Base-by-base conservation (phyloP, 148 eudicot genomes). In the Chenopodium quinoa region DNA sequence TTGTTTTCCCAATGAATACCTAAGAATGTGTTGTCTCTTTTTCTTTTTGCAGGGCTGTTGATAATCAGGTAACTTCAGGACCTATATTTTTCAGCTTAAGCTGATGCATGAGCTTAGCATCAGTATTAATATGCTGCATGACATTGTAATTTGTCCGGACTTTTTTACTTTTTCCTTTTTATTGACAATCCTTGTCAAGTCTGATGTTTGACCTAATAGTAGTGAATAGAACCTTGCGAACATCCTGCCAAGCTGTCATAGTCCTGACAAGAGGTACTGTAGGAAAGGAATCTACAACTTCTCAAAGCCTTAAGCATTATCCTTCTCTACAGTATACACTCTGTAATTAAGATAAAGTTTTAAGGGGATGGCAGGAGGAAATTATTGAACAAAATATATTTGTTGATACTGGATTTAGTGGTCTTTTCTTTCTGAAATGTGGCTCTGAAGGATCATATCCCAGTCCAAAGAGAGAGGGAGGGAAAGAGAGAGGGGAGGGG, bases 1-100 rank as follows among this genome's bases (percentile, higher is more conserved):
- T 46, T 52, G 16, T 37, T 37, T 54, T 69, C 1, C 27, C 56
- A 10, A 12, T 54, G 7, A 14, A 17, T 62, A 0, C 34, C 44
- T 78, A 56, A 81, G 79, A 73, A 76, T 84, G 54, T 50, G 50
- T 82, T 23, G 79, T 76, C 78, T 78, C 19, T 40, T 50, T 82
- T 70, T 78, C 62, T 60, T 77, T 74, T 89, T 90, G 68, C 98
- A 96, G 99, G 94, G 98, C 99, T 46, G 91, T 76, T n/a, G 99
- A 96, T 90, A 91, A 94, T 85, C 99, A 92, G 99, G 98, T 96
- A 88, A 76, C 31, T 60, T 50, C 27, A 67, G 65, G 13, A 25
- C 79, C 52, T 75, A 4, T 5, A 64, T 50, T 9, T 31, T 67
- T 71, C 9, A n/a, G 37, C 29, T 31, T 22, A 50, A 34, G 40